These are phyloP conservation scores for Panicum virgatum DNA, from an alignment of 202 grass and related monocot genomes.

Conservation along the genomic window DNA sequence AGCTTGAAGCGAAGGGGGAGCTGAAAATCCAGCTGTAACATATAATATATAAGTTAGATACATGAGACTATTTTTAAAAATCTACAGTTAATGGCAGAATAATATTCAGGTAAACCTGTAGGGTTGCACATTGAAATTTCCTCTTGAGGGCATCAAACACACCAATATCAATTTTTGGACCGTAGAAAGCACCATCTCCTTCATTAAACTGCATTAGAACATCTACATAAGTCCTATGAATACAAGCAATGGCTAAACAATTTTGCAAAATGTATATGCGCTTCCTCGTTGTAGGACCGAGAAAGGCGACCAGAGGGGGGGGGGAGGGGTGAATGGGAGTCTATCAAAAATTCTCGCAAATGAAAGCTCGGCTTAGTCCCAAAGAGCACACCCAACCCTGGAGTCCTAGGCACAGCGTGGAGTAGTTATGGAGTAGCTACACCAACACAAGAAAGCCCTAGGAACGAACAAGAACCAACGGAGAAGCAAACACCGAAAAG, in stretches of 20 bases:
- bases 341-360: too few relatives aligned
- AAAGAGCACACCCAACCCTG: too few relatives aligned
- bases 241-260: background rate
- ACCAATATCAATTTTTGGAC: slow-evolving; percentile 99
- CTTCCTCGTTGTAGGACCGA: too few relatives aligned
- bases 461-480: too few relatives aligned
- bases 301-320: too few relatives aligned
- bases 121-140: slow-evolving; percentile 98
- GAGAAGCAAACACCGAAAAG: too few relatives aligned
- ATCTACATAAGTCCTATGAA: slow-evolving; percentile 25
- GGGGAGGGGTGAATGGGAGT: too few relatives aligned
- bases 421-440: too few relatives aligned
- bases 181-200: slow-evolving; percentile 99
- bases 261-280: background rate
- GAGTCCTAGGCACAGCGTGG: too few relatives aligned
- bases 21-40: slow-evolving; percentile 92
- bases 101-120: slow-evolving; percentile 64
- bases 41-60: slow-evolving; percentile 44
- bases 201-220: slow-evolving; percentile 74
- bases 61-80: background rate
- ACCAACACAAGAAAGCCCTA: too few relatives aligned
- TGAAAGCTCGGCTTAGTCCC: too few relatives aligned
- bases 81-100: slow-evolving; percentile 29
- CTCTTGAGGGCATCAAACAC: slow-evolving; percentile 97
- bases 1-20: slow-evolving; percentile 92